phyloP scores from a whole-genome alignment of 768 basidiomycete species.

The Psilocybe cubensis region DNA sequence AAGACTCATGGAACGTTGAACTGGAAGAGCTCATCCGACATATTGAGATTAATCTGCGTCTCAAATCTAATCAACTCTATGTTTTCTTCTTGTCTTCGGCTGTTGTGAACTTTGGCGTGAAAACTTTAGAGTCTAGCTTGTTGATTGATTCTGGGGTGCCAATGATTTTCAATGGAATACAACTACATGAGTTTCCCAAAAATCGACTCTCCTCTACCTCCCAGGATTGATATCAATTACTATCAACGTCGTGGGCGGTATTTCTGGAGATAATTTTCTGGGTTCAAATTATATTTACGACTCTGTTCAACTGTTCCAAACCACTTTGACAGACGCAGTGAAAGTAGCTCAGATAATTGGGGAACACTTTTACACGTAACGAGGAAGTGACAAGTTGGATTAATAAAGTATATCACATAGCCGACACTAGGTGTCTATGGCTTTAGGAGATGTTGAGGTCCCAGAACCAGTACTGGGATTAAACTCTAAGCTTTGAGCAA shows the following conservation, averaged over 20 bases:
- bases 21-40: neutral
- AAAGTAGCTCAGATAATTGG: neutral
- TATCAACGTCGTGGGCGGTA: constrained; percentile 48
- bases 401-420: neutral
- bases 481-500: constrained; percentile 65
- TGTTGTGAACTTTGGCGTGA: constrained; percentile 51
- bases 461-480: constrained; percentile 39
- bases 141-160: constrained; percentile 49
- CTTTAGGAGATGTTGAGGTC: constrained; percentile 15
- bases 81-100: constrained; percentile 29
- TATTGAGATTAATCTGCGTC: neutral
- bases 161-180: constrained; percentile 45
- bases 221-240: constrained; percentile 46
- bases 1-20: neutral
- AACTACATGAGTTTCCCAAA: constrained; percentile 49
- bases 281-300: constrained; percentile 51
- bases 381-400: neutral
- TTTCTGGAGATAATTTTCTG: constrained; percentile 45
- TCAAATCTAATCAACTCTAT: no score
- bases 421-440: neutral
- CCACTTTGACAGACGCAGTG: neutral
- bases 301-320: constrained; percentile 42
- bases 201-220: no score
- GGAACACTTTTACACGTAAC: neutral
- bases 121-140: constrained; percentile 42